Conservation (phyloP, 345 rosid genomes). For the Lepidium didymum region DNA sequence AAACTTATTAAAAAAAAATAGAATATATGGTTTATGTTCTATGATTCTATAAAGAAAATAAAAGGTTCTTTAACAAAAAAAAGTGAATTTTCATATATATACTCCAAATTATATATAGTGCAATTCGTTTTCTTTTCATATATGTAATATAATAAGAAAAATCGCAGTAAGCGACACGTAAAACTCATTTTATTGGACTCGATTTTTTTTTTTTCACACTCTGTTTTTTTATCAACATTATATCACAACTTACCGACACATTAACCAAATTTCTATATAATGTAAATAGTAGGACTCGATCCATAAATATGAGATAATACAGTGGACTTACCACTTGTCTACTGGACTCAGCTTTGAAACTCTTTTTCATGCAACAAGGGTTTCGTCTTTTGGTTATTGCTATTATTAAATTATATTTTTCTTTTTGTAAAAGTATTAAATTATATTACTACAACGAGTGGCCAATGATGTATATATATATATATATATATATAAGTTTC, state of each 20-base stretch:
- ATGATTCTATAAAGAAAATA: no score
- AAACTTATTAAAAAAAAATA: no score
- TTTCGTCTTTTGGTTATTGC: neutral
- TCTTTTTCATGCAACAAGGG: neutral
- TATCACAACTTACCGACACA: no score
- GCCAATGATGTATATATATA: neutral
- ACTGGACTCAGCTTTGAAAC: neutral
- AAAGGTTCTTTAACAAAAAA: no score
- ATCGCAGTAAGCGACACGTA: constrained; percentile 14
- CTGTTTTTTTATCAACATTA: no score
- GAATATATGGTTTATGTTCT: no score
- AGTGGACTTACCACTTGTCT: no score
- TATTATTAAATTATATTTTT: neutral
- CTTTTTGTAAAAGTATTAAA: neutral
- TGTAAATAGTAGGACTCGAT: no score
- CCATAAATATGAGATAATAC: no score
- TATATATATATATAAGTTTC: neutral
- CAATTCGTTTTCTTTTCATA: constrained; percentile 6
- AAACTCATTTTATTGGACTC: constrained; percentile 8
- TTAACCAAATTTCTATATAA: no score
- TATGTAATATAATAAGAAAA: neutral
- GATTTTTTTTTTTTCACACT: no score
- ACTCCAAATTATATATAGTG: neutral
- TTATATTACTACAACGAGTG: neutral
- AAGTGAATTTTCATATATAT: neutral